phyloP scores from a whole-genome alignment of 2,329 filamentous ascomycete species.

The Apiospora arundinis region DNA sequence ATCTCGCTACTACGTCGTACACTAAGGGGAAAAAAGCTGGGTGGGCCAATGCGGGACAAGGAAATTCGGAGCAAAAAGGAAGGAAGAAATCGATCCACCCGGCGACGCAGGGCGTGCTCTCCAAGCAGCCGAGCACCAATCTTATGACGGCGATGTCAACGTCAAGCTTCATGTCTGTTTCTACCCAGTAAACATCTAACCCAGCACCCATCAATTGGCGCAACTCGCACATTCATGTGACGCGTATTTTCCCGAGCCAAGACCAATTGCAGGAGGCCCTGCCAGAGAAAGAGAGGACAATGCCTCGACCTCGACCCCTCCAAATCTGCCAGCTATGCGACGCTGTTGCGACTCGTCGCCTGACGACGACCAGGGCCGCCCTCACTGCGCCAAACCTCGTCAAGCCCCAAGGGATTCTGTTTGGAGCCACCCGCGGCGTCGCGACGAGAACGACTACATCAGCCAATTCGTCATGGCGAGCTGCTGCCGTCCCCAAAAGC shows the following conservation, averaged over 20 bases:
- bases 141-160: not conserved
- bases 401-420: constrained; percentile 24
- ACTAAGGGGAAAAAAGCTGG: not conserved
- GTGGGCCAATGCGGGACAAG: not conserved
- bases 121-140: not conserved
- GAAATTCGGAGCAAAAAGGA: constrained; percentile 13
- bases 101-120: not conserved
- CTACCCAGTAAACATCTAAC: not conserved
- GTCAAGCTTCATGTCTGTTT: constrained; percentile 9
- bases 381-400: constrained; percentile 41
- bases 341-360: constrained; percentile 34
- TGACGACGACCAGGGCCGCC: constrained; percentile 29
- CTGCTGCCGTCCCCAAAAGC: constrained; percentile 10
- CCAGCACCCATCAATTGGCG: not conserved
- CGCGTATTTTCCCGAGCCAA: constrained; percentile 22
- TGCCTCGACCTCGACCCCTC: constrained; percentile 35
- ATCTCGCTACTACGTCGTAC: not conserved
- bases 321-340: constrained; percentile 41
- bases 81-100: not conserved
- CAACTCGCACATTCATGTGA: constrained; percentile 1
- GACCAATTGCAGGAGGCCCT: not conserved
- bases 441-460: constrained; percentile 16
- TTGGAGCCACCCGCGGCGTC: constrained; percentile 8
- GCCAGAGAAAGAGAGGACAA: constrained; percentile 24
- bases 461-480: constrained; percentile 20